Conservation (phyloP, 257 asterid genomes). For the Gynochthodes officinalis region DNA sequence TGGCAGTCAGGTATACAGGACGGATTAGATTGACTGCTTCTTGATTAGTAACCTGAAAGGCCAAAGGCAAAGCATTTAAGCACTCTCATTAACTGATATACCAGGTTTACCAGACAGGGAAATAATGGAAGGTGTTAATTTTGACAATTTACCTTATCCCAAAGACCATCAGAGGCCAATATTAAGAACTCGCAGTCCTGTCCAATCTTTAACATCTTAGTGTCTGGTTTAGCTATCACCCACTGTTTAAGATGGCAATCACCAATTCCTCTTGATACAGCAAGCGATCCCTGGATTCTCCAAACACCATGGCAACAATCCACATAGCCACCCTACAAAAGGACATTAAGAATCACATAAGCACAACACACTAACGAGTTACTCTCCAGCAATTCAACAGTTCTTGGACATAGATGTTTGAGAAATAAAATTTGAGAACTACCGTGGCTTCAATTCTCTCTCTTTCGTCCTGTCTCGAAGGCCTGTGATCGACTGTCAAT, state of each 20-base stretch:
- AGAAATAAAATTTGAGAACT: no score
- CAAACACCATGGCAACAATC: slow-evolving; percentile 76
- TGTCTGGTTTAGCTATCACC: slow-evolving; percentile 76
- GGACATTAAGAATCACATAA: slow-evolving; percentile 16
- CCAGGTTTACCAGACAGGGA: neutral
- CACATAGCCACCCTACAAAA: slow-evolving; percentile 73
- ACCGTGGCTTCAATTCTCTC: slow-evolving; percentile 62
- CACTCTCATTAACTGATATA: neutral
- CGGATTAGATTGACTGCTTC: slow-evolving; percentile 72
- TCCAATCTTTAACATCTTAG: slow-evolving; percentile 38
- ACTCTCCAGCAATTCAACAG: neutral
- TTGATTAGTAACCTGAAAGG: slow-evolving; percentile 67
- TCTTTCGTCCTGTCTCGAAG: slow-evolving; percentile 60
- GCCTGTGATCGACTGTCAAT: slow-evolving; percentile 69
- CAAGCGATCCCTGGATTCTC: slow-evolving; percentile 86
- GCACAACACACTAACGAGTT: slow-evolving; percentile 6
- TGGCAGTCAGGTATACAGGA: slow-evolving; percentile 34
- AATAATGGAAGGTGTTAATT: neutral
- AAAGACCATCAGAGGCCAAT: slow-evolving; percentile 85
- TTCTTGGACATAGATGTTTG: neutral
- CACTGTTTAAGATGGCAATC: slow-evolving; percentile 67
- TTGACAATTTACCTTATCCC: slow-evolving; percentile 58
- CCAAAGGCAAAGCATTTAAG: slow-evolving; percentile 12
- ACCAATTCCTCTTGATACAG: slow-evolving; percentile 78
- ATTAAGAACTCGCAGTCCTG: slow-evolving; percentile 70